phyloP scores from a whole-genome alignment of 169 alveolate species.

The Cryptosporidium canis region DNA sequence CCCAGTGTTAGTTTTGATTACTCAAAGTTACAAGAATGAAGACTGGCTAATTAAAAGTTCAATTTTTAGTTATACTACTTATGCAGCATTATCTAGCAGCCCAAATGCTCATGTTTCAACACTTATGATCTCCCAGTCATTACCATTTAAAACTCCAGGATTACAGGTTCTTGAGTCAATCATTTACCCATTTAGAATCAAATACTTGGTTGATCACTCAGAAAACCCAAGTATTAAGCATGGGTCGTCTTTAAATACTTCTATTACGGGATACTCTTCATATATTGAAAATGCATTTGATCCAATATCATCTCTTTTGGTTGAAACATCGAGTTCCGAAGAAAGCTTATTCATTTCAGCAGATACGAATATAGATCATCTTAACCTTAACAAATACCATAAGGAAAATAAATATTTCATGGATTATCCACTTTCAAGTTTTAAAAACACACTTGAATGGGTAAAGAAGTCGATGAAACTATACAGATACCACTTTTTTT shows the following conservation, averaged over 20 bases:
- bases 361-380: not conserved
- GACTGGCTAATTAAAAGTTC: conserved; percentile 14
- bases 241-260: not conserved
- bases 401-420: conserved; percentile 12
- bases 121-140: conserved; percentile 10
- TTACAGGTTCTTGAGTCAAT: conserved; percentile 32
- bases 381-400: conserved; percentile 11
- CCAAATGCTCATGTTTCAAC: conserved; percentile 5
- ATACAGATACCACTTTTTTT: conserved; percentile 17
- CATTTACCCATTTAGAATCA: conserved; percentile 40
- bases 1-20: conserved; percentile 57
- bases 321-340: not conserved
- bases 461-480: conserved; percentile 33
- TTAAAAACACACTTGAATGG: conserved; percentile 38
- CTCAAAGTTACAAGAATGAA: conserved; percentile 35
- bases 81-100: conserved; percentile 43
- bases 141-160: conserved; percentile 42
- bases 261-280: not conserved
- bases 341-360: conserved; percentile 22
- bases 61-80: conserved; percentile 35
- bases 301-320: not conserved
- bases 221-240: not conserved
- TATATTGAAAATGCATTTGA: not conserved
- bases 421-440: conserved; percentile 42
- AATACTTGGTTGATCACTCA: not conserved